These are phyloP conservation scores for Blastobotrys aristatus DNA, from an alignment of 1,139 yeast species.

Conservation along the genomic window DNA sequence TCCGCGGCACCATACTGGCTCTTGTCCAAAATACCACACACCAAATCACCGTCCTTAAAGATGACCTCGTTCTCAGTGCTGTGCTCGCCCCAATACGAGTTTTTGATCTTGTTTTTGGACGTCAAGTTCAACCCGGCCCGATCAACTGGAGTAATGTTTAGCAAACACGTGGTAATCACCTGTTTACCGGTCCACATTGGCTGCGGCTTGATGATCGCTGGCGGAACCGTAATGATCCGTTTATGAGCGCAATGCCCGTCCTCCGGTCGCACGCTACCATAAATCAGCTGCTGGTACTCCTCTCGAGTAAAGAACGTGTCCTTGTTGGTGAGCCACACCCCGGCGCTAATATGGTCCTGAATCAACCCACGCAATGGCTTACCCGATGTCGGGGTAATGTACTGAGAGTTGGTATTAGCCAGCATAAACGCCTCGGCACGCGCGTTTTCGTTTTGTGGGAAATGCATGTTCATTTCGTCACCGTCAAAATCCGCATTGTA, in stretches of 20 bases:
- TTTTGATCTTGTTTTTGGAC: slow-evolving; percentile 84
- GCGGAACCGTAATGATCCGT: slow-evolving; percentile 77
- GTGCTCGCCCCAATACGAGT: slow-evolving; percentile 88
- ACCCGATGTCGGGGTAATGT: slow-evolving; percentile 97
- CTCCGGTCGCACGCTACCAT: slow-evolving; percentile 94
- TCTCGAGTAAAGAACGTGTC: slow-evolving; percentile 90
- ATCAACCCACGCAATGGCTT: slow-evolving; percentile 97
- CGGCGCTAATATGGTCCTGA: slow-evolving; percentile 98
- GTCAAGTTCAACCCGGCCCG: slow-evolving; percentile 86
- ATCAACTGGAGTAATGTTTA: slow-evolving; percentile 78
- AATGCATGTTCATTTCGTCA: slow-evolving; percentile 99
- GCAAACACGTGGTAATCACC: slow-evolving; percentile 76
- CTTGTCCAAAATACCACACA: slow-evolving; percentile 92
- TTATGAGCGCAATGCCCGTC: slow-evolving; percentile 88
- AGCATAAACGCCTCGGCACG: slow-evolving; percentile 92
- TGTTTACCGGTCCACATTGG: slow-evolving; percentile 99
- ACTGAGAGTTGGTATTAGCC: slow-evolving; percentile 96
- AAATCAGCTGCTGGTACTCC: slow-evolving; percentile 86
- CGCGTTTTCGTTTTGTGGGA: slow-evolving; percentile 98
- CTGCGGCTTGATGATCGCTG: slow-evolving; percentile 79
- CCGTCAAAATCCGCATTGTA: slow-evolving; percentile 99
- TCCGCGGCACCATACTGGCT: slow-evolving; percentile 98
- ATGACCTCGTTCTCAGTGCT: slow-evolving; percentile 83
- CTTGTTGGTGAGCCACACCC: slow-evolving; percentile 94
- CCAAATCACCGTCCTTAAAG: slow-evolving; percentile 78